Percentiles rank a stretch among this genome's conserved stretches.
Conservation (phyloP, 331 rosid species). For the Saraca asoca region DNA sequence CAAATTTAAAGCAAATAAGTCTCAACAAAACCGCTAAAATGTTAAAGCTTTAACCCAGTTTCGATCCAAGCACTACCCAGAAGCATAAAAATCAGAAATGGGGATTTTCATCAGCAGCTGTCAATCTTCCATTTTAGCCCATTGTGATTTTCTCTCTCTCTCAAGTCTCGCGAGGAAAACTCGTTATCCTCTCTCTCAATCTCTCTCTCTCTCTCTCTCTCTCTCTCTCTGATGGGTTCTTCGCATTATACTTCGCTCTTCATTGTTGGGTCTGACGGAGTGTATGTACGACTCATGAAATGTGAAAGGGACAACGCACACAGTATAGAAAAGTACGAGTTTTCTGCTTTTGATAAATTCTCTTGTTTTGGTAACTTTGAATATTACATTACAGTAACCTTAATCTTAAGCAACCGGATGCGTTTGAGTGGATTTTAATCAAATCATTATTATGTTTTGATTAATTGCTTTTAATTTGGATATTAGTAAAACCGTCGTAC, state of each 20-base stretch:
- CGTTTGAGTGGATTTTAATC: conserved; percentile 37
- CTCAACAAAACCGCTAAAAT: conserved; percentile 37
- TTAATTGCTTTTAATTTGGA: conserved; percentile 15
- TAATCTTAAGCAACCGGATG: conserved; percentile 34
- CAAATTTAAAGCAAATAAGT: conserved; percentile 40
- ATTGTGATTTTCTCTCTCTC: conserved; percentile 40
- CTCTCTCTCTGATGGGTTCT: conserved; percentile 35
- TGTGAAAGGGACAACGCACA: conserved; percentile 42
- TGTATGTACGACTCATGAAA: conserved; percentile 41
- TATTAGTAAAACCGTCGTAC: conserved; percentile 30
- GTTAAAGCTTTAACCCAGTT: conserved; percentile 20
- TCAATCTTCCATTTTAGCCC: conserved; percentile 55
- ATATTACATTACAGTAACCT: conserved; percentile 33
- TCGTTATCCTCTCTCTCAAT: conserved; percentile 40
- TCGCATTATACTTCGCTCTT: conserved; percentile 37
- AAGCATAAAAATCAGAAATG: conserved; percentile 42
- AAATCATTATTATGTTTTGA: conserved; percentile 36
- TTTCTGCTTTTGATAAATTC: conserved; percentile 31
- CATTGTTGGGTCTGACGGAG: conserved; percentile 50
- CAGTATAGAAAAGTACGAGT: conserved; percentile 35
- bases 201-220: conserved; percentile 11
- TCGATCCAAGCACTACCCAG: conserved; percentile 44
- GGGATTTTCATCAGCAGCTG: conserved; percentile 47
- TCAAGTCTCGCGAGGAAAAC: not conserved
- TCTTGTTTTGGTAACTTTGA: conserved; percentile 9